phyloP scores from a whole-genome alignment of 805 yeast species.

The Sugiyamaella boreocaroliniensis region DNA sequence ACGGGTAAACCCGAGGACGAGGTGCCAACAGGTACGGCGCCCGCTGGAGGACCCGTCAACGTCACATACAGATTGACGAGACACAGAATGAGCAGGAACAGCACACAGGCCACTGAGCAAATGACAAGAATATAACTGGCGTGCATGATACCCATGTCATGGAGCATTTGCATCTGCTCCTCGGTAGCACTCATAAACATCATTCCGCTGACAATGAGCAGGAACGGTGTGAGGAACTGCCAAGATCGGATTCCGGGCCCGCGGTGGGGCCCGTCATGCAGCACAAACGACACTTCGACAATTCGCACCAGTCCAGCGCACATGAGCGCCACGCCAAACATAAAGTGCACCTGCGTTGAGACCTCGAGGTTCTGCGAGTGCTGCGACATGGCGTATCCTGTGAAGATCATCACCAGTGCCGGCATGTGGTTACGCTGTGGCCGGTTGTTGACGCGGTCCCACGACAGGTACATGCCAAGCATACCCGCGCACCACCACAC shows the following conservation, averaged over 20 bases:
- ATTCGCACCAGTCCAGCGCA: constrained; percentile 70
- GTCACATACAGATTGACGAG: constrained; percentile 52
- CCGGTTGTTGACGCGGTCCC: constrained; percentile 41
- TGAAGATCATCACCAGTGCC: constrained; percentile 70
- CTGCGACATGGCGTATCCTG: constrained; percentile 93
- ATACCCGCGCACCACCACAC: constrained; percentile 95
- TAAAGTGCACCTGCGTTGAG: constrained; percentile 79
- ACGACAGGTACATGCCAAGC: constrained; percentile 69
- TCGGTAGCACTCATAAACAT: constrained; percentile 91
- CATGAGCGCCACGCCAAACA: constrained; percentile 80
- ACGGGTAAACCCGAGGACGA: neutral
- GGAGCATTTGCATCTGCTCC: constrained; percentile 69
- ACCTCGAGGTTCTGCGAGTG: constrained; percentile 71
- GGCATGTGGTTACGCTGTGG: constrained; percentile 71
- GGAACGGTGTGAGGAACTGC: constrained; percentile 82
- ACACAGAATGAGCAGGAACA: constrained; percentile 59
- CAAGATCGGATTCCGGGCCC: constrained; percentile 47
- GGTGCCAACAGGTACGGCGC: constrained; percentile 5
- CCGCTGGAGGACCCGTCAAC: constrained; percentile 21
- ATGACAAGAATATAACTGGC: constrained; percentile 72
- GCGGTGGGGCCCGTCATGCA: constrained; percentile 44
- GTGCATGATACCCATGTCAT: constrained; percentile 74
- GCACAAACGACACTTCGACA: constrained; percentile 70
- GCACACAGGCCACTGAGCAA: constrained; percentile 64
- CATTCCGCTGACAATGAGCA: constrained; percentile 69